These are phyloP conservation scores for Suillus hirtellus DNA, from an alignment of 768 basidiomycete species.

Conservation along the genomic window DNA sequence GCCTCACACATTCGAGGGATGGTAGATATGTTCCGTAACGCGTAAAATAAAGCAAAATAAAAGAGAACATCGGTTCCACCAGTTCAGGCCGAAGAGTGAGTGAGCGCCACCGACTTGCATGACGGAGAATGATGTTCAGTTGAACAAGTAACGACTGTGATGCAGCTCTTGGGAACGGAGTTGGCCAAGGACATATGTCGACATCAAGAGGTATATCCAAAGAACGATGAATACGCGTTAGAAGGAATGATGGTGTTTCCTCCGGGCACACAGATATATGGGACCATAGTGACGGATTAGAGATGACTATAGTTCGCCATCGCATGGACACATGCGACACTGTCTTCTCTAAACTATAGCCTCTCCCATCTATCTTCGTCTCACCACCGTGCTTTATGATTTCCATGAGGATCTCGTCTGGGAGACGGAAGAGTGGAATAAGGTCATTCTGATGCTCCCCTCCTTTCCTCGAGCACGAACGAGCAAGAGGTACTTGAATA, in stretches of 20 bases:
- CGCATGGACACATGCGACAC: neutral
- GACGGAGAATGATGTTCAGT: neutral
- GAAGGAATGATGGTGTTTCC: neutral
- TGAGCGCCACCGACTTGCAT: neutral
- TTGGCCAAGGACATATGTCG: neutral
- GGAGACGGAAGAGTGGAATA: neutral
- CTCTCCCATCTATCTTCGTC: neutral
- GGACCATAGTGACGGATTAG: neutral
- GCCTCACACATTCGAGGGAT: neutral
- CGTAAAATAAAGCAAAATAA: neutral
- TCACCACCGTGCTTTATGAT: neutral
- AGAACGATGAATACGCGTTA: neutral
- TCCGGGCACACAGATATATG: neutral
- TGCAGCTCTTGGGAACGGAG: neutral
- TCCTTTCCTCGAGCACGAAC: neutral
- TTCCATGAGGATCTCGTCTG: neutral
- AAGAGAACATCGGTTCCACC: neutral
- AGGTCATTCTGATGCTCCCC: neutral
- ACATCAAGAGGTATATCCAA: neutral
- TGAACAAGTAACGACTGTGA: neutral
- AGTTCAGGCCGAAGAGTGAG: neutral
- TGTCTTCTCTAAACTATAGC: neutral
- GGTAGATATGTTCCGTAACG: neutral
- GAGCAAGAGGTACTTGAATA: neutral
- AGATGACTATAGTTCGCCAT: constrained; percentile 3